Evolutionary conservation across 2,329 filamentous ascomycete species (phyloP).

Genomic region (Annulohypoxylon truncatum): DNA sequence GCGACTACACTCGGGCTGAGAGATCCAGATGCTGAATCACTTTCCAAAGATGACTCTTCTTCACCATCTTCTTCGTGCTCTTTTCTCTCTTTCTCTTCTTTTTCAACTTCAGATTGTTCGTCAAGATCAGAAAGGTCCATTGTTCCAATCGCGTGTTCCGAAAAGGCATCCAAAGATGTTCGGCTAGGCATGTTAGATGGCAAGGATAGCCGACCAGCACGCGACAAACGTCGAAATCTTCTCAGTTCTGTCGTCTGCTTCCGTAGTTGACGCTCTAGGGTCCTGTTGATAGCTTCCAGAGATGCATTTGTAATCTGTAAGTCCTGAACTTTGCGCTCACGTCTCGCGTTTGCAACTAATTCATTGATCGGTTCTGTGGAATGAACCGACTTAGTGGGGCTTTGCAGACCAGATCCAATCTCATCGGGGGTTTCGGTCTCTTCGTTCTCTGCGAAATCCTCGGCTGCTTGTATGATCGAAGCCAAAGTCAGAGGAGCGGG

Average conservation of each 20-base stretch:
- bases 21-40: constrained; percentile 54
- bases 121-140: constrained; percentile 62
- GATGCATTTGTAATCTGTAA: constrained; percentile 97
- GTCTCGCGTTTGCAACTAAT: constrained; percentile 85
- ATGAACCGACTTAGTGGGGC: constrained; percentile 67
- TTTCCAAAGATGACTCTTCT: constrained; percentile 63
- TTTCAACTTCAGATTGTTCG: constrained; percentile 55
- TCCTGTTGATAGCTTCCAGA: constrained; percentile 92
- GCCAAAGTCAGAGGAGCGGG: constrained; percentile 62
- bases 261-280: constrained; percentile 87
- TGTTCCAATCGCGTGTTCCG: constrained; percentile 57
- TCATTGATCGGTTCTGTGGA: constrained; percentile 75
- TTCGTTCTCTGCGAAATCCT: constrained; percentile 58
- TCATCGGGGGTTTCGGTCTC: constrained; percentile 46
- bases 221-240: constrained; percentile 85
- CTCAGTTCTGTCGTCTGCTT: constrained; percentile 92
- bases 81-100: constrained; percentile 52
- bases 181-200: constrained; percentile 59
- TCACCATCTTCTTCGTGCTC: constrained; percentile 58
- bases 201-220: constrained; percentile 79
- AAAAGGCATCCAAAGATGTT: constrained; percentile 57
- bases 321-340: constrained; percentile 95
- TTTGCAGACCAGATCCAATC: constrained; percentile 57
- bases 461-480: constrained; percentile 66
- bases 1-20: constrained; percentile 55